A percentile compares a stretch with the other conserved stretches of the same genome.
Evolutionary conservation across 2,329 filamentous ascomycete genomes (phyloP).

Genomic region (Paraconiothyrium sp.): DNA sequence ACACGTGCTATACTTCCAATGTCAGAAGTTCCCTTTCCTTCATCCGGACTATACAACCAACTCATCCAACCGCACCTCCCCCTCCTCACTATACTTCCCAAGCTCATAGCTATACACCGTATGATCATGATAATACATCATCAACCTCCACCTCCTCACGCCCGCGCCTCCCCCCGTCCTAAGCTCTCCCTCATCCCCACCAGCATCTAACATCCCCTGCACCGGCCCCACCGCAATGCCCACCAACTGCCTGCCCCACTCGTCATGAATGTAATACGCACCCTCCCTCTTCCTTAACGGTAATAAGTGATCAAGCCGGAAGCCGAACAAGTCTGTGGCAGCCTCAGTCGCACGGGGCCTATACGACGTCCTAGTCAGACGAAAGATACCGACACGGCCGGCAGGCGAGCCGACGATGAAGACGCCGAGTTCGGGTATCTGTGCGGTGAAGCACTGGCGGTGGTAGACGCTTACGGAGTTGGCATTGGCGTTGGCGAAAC

Average conservation of each 20-base stretch:
- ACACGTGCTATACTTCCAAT: too few species aligned
- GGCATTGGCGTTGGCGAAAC: not conserved
- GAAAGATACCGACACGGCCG: conserved; percentile 71
- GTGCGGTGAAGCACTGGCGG: conserved; percentile 67
- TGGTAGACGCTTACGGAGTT: conserved; percentile 13
- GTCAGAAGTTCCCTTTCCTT: not conserved
- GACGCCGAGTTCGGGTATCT: conserved; percentile 75
- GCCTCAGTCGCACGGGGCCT: not conserved
- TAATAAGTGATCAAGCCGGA: conserved; percentile 66
- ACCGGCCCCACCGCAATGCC: conserved; percentile 75
- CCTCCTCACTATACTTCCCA: conserved; percentile 30
- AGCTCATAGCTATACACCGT: conserved; percentile 76
- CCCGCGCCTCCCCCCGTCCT: not conserved
- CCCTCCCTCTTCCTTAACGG: conserved; percentile 52
- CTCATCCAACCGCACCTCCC: conserved; percentile 27
- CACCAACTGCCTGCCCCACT: conserved; percentile 59
- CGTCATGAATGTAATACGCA: conserved; percentile 15
- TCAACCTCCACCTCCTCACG: conserved; percentile 67
- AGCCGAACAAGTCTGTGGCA: conserved; percentile 45
- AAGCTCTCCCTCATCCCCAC: conserved; percentile 38
- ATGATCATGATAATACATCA: conserved; percentile 77
- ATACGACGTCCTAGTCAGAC: conserved; percentile 62
- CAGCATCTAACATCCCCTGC: conserved; percentile 55
- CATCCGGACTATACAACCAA: conserved; percentile 33
- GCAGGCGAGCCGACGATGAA: conserved; percentile 73